A percentile compares a stretch with the other conserved stretches of the same genome.
phyloP scores from a whole-genome alignment of 345 rosid species.

The Eutrema heterophyllum region DNA sequence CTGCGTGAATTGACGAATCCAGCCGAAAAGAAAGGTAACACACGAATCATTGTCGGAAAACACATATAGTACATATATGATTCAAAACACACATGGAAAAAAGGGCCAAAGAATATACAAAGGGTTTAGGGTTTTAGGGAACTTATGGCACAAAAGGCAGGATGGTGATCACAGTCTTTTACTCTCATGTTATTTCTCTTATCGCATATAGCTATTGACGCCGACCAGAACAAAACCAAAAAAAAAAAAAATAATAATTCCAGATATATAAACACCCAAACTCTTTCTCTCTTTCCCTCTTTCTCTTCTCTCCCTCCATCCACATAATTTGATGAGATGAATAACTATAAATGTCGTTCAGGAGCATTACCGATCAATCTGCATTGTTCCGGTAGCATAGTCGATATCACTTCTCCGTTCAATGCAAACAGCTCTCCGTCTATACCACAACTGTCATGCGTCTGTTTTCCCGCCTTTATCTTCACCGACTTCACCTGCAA shows the following conservation, averaged over 20 bases:
- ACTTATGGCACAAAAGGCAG: slow-evolving; percentile 24
- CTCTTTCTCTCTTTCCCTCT: not conserved
- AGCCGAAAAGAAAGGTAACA: not conserved
- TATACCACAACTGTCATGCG: slow-evolving; percentile 84
- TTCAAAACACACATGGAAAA: slow-evolving; percentile 17
- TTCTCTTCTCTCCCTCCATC: not conserved
- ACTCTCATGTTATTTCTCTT: slow-evolving; percentile 10
- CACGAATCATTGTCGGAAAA: not conserved
- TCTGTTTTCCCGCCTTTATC: slow-evolving; percentile 70
- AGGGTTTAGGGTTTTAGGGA: slow-evolving; percentile 8
- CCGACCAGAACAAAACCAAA: not conserved
- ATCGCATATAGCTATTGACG: slow-evolving; percentile 15
- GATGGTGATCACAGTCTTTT: slow-evolving; percentile 7
- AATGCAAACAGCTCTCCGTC: slow-evolving; percentile 88
- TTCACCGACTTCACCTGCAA: slow-evolving; percentile 89
- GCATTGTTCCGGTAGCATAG: slow-evolving; percentile 92
- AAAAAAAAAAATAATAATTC: not conserved
- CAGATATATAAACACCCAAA: slow-evolving; percentile 20
- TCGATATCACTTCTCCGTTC: slow-evolving; percentile 77
- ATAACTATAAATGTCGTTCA: slow-evolving; percentile 34
- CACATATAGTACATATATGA: slow-evolving; percentile 19
- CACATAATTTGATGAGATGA: slow-evolving; percentile 17
- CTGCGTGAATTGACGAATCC: not conserved
- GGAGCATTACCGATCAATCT: slow-evolving; percentile 72
- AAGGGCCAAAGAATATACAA: slow-evolving; percentile 22